phyloP scores from a whole-genome alignment of 2,329 filamentous ascomycete species.

The Penicillium sp. region DNA sequence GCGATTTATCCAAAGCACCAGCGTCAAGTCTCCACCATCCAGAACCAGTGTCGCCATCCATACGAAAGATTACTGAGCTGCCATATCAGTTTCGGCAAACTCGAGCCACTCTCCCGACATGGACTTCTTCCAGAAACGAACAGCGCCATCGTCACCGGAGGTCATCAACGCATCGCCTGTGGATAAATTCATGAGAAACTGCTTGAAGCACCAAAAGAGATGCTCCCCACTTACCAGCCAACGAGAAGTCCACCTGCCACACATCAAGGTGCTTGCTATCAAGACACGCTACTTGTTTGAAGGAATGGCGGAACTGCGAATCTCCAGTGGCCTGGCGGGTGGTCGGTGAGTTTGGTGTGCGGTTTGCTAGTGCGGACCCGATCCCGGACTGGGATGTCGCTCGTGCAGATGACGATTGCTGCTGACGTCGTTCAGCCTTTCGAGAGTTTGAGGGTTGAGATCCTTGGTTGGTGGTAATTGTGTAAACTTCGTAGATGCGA shows the following conservation, averaged over 20 bases:
- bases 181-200: conserved; percentile 3
- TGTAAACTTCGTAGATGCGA: conserved; percentile 72
- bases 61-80: conserved; percentile 29
- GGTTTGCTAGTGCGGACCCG: conserved; percentile 43
- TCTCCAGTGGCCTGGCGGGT: conserved; percentile 39
- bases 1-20: neutral
- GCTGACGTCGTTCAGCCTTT: conserved; percentile 27
- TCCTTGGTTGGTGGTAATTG: conserved; percentile 31
- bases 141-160: conserved; percentile 45
- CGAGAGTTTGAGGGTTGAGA: conserved; percentile 30
- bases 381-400: conserved; percentile 44
- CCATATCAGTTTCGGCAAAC: conserved; percentile 45
- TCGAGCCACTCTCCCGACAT: conserved; percentile 48
- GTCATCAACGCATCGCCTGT: conserved; percentile 48
- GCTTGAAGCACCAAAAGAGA: neutral
- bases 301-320: conserved; percentile 44
- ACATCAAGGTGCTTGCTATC: conserved; percentile 48
- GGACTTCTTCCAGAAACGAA: conserved; percentile 48
- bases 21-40: neutral
- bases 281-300: conserved; percentile 45
- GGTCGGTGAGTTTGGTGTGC: conserved; percentile 30
- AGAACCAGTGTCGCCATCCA: neutral
- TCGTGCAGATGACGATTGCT: conserved; percentile 32
- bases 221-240: conserved; percentile 38
- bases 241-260: conserved; percentile 49